Evolutionary conservation across 192 early-diverging fungal species (phyloP).

Genomic region (Backusella luteola): DNA sequence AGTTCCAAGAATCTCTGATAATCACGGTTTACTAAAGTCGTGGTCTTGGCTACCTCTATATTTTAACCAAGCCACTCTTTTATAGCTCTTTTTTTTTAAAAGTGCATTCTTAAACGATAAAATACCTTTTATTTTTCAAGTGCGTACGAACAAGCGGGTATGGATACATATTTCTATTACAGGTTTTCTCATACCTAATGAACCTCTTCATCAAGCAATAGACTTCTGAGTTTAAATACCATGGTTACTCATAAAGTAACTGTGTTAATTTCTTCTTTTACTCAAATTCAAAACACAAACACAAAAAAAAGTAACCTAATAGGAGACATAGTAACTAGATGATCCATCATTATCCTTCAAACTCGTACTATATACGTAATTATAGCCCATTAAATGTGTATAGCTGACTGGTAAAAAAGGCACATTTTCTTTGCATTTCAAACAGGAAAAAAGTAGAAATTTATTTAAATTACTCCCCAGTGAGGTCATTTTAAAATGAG

Average conservation of each 20-base stretch:
- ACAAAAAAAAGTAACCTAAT: neutral
- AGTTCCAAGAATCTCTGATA: neutral
- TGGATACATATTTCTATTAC: neutral
- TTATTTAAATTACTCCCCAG: neutral
- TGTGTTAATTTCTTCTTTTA: neutral
- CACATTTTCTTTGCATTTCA: neutral
- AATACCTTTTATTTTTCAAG: neutral
- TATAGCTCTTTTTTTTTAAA: neutral
- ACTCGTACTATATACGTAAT: neutral
- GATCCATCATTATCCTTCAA: neutral
- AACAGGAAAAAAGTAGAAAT: neutral
- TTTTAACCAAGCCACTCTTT: neutral
- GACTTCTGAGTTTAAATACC: neutral
- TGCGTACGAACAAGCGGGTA: neutral
- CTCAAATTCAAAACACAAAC: neutral
- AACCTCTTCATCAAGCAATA: neutral
- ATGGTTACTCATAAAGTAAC: neutral
- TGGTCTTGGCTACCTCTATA: neutral
- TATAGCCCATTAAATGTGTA: neutral
- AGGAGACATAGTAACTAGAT: neutral
- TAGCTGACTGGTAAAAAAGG: neutral
- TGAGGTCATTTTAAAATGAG: neutral
- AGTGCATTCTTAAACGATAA: no score
- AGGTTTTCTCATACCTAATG: neutral
- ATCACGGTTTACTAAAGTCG: neutral